Conservation (phyloP, 2,329 filamentous ascomycete genomes). For the Xylaria multiplex region DNA sequence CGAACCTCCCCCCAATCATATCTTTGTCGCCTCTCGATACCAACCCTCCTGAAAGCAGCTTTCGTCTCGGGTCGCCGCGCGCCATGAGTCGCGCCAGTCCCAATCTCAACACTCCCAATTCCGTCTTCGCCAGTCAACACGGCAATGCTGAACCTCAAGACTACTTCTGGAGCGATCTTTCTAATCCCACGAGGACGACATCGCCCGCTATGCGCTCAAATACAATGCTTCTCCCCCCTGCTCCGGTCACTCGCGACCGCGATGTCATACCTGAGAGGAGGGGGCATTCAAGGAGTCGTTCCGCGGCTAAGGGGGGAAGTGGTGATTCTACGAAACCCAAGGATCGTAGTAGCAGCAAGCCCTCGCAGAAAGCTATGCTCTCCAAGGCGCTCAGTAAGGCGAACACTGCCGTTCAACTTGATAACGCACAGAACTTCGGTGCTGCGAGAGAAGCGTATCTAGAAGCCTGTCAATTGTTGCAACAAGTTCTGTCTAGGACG, state of each 20-base stretch:
- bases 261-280: conserved; percentile 51
- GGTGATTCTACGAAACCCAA: conserved; percentile 54
- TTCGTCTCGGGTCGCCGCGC: conserved; percentile 34
- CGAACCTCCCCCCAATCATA: conserved; percentile 55
- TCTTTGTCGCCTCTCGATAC: conserved; percentile 54
- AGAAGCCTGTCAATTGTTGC: conserved; percentile 88
- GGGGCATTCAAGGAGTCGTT: conserved; percentile 59
- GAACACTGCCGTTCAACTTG: conserved; percentile 92
- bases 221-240: conserved; percentile 42
- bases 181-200: conserved; percentile 38
- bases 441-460: conserved; percentile 89
- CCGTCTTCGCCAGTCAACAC: conserved; percentile 39
- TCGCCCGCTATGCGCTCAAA: conserved; percentile 42
- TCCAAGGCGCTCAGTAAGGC: conserved; percentile 96
- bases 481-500: conserved; percentile 87
- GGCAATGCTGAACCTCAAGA: conserved; percentile 41
- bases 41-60: conserved; percentile 39
- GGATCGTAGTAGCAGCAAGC: conserved; percentile 53
- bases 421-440: conserved; percentile 95
- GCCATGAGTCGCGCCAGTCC: conserved; percentile 42
- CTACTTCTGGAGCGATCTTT: conserved; percentile 44
- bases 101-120: conserved; percentile 39
- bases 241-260: conserved; percentile 43
- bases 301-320: conserved; percentile 57
- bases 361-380: conserved; percentile 92